Conservation (phyloP, 1,284 basidiomycete species). For the Ceratobasidium sp. region DNA sequence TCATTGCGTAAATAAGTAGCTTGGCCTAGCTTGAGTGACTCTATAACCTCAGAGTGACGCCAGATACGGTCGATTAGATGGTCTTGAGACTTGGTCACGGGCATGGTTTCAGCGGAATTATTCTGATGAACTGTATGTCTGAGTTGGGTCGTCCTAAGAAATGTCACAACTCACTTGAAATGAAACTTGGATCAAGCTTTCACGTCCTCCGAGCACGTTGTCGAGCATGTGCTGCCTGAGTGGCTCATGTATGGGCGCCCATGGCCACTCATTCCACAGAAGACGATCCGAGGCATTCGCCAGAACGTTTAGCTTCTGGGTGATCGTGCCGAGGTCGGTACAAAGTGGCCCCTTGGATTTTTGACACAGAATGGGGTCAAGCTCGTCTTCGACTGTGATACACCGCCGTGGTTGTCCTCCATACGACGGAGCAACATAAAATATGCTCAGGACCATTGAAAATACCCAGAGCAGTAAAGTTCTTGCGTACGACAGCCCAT, state of each 20-base stretch:
- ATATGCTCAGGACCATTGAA: background rate
- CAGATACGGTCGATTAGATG: slow-evolving; percentile 6
- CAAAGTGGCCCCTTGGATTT: no score
- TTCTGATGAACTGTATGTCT: background rate
- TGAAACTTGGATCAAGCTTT: background rate
- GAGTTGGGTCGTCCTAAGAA: no score
- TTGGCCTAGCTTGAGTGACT: slow-evolving; percentile 6
- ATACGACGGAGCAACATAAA: background rate
- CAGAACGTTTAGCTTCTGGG: background rate
- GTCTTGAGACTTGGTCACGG: background rate
- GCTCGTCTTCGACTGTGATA: background rate
- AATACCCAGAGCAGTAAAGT: background rate
- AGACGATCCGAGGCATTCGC: background rate
- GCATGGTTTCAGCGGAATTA: background rate
- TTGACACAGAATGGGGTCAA: background rate
- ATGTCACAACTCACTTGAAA: background rate
- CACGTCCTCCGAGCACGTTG: background rate
- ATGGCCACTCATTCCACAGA: slow-evolving; percentile 3
- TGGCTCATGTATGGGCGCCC: background rate
- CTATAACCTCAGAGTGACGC: background rate
- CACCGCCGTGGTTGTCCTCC: no score
- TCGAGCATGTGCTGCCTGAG: background rate
- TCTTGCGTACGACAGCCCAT: no score
- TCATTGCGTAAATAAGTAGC: no score
- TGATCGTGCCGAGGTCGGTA: background rate